A percentile compares a stretch with the other conserved stretches of the same genome.
Evolutionary conservation across 2,329 filamentous ascomycete genomes (phyloP).

Genomic region (Venturia nashicola): DNA sequence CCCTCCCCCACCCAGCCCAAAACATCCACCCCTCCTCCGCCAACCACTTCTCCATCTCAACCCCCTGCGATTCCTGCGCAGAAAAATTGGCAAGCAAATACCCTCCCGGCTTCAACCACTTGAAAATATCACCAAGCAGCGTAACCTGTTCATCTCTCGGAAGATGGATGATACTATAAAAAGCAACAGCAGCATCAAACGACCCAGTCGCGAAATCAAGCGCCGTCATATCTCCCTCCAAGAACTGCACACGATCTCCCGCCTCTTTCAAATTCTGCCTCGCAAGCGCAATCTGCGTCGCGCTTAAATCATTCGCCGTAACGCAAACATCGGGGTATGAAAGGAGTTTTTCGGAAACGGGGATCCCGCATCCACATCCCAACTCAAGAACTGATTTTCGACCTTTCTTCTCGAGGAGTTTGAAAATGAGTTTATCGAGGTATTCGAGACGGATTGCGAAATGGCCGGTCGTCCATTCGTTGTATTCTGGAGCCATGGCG

Average conservation of each 20-base stretch:
- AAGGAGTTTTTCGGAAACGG: slow-evolving; percentile 18
- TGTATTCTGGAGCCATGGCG: slow-evolving; percentile 5
- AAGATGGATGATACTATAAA: slow-evolving; percentile 46
- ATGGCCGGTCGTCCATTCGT: slow-evolving; percentile 6
- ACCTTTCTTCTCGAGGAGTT: neutral
- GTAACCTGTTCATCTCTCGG: slow-evolving; percentile 37
- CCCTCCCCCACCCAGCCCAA: slow-evolving; percentile 29
- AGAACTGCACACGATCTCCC: slow-evolving; percentile 15
- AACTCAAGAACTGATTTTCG: neutral
- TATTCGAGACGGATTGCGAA: neutral
- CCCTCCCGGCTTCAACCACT: slow-evolving; percentile 42
- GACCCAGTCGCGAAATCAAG: slow-evolving; percentile 22
- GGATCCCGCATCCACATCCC: slow-evolving; percentile 17
- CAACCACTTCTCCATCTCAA: slow-evolving; percentile 20
- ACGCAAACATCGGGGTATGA: slow-evolving; percentile 18
- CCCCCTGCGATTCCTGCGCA: slow-evolving; percentile 14
- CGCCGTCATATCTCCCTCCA: slow-evolving; percentile 30
- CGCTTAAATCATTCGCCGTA: slow-evolving; percentile 32
- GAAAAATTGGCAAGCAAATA: slow-evolving; percentile 37
- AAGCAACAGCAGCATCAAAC: slow-evolving; percentile 38
- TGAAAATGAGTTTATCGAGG: slow-evolving; percentile 4
- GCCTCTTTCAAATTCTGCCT: slow-evolving; percentile 13
- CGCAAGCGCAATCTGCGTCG: slow-evolving; percentile 26
- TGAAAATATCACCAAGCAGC: slow-evolving; percentile 31
- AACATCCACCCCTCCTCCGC: slow-evolving; percentile 22